Conservation (phyloP, 2,329 filamentous ascomycete species). For the Fusarium sp. region DNA sequence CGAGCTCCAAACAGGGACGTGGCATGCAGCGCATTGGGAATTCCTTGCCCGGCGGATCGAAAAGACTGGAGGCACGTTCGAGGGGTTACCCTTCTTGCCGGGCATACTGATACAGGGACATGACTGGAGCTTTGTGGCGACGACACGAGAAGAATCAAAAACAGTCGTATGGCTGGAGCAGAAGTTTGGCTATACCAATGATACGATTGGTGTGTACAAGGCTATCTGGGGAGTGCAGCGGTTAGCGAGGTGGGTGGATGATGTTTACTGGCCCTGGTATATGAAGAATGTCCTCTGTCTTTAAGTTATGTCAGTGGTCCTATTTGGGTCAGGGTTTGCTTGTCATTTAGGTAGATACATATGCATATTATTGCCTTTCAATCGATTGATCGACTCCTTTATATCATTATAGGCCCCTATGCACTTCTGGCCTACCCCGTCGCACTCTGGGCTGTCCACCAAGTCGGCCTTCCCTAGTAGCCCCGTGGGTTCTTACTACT, state of each 20-base stretch:
- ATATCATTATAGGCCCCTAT: no score
- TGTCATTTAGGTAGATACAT: no score
- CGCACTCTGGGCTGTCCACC: no score
- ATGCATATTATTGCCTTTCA: no score
- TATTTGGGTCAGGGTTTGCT: no score
- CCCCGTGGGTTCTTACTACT: no score
- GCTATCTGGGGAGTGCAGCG: neutral
- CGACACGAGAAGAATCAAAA: neutral
- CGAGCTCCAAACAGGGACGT: neutral
- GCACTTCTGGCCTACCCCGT: no score
- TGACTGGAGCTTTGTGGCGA: constrained; percentile 4
- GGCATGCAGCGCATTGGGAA: neutral
- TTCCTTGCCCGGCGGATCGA: neutral
- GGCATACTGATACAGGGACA: neutral
- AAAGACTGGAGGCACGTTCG: neutral
- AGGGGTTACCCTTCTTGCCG: neutral
- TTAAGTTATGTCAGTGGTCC: constrained; percentile 6
- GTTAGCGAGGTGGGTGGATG: constrained; percentile 2
- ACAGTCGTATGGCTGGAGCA: constrained; percentile 2
- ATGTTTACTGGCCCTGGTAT: constrained; percentile 3
- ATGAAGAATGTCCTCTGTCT: constrained; percentile 1
- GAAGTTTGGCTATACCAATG: constrained; percentile 2
- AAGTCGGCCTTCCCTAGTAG: no score
- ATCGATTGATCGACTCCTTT: no score
- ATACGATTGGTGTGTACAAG: constrained; percentile 1